A percentile compares a stretch with the other conserved stretches of the same genome.
phyloP scores from a whole-genome alignment of 148 eudicot species.

The Tetragonia tetragonoides region DNA sequence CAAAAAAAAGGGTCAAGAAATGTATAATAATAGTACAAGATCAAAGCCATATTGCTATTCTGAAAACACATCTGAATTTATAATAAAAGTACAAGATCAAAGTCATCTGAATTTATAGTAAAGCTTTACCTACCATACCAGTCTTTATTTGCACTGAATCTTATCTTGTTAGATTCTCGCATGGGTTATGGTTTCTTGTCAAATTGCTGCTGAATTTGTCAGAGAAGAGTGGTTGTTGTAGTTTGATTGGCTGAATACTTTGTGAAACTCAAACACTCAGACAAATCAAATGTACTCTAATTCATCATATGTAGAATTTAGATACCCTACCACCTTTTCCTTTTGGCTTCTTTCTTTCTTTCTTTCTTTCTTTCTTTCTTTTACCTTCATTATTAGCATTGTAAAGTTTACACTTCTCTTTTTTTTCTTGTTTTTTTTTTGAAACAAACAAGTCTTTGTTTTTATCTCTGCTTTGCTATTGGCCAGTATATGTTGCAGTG shows the following conservation, averaged over 20 bases:
- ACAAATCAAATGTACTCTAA: background rate
- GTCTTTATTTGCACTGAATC: background rate
- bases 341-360: background rate
- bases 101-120: background rate
- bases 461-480: background rate
- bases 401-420: no score
- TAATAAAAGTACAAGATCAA: no score
- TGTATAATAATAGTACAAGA: no score
- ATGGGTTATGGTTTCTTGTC: background rate
- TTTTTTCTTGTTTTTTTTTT: background rate
- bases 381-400: background rate
- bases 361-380: background rate
- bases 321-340: background rate
- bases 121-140: background rate
- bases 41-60: background rate
- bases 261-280: background rate
- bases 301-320: background rate
- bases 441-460: background rate
- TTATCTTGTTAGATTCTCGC: constrained; percentile 9
- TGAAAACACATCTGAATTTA: no score
- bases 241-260: constrained; percentile 25
- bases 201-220: constrained; percentile 2
- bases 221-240: constrained; percentile 17
- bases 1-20: no score
- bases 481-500: background rate